Evolutionary conservation across 257 asterid species (phyloP).

Genomic region (Przewalskia tangutica): DNA sequence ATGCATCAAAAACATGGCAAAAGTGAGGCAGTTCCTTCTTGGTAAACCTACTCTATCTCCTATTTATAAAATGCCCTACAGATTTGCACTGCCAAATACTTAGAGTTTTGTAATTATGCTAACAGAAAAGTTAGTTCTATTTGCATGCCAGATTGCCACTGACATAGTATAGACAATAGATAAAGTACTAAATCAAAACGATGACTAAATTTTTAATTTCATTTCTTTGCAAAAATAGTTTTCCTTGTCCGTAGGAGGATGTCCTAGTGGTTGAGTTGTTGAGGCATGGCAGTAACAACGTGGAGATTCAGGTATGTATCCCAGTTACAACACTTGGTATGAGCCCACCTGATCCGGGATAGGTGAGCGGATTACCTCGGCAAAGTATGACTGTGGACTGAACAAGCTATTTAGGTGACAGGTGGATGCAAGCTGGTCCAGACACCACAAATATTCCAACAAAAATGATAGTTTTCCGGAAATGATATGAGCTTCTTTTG

Average conservation of each 20-base stretch:
- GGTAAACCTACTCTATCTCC: not conserved
- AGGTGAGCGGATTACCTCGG: not conserved
- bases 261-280: not conserved
- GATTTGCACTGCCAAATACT: not conserved
- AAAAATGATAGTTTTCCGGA: not conserved
- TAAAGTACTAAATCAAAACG: not conserved
- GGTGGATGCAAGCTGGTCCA: not conserved
- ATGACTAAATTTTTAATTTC: not conserved
- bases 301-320: not conserved
- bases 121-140: not conserved
- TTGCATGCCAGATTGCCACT: not conserved
- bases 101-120: not conserved
- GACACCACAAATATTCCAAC: not conserved
- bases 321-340: not conserved
- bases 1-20: not conserved
- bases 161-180: not conserved
- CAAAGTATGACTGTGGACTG: not conserved
- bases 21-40: not conserved
- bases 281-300: not conserved
- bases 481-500: not conserved
- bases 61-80: not conserved
- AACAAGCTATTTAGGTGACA: not conserved
- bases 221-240: not conserved
- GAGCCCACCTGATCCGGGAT: not conserved
- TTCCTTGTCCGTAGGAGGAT: not conserved